A percentile compares a stretch with the other conserved stretches of the same genome.
Conservation (phyloP, 2,329 filamentous ascomycete species). For the Trichoderma sp. region DNA sequence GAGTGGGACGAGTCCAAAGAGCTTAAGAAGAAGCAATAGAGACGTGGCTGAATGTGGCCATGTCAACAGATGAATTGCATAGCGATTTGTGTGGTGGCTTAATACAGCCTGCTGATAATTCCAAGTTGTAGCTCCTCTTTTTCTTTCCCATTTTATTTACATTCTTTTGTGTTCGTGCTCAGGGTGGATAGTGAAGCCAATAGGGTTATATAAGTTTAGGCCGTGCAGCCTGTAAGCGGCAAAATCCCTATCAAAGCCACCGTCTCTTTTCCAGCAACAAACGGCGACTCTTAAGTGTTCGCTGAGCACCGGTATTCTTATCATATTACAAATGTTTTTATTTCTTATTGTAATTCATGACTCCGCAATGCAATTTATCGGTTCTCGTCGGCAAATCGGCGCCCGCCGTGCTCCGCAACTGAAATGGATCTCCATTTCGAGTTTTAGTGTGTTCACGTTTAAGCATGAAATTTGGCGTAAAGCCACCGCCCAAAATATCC, state of each 20-base stretch:
- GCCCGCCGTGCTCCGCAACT: constrained; percentile 19
- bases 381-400: constrained; percentile 22
- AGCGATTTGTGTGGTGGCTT: background rate
- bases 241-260: background rate
- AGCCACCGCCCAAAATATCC: background rate
- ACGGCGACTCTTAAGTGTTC: background rate
- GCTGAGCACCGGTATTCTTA: background rate
- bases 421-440: background rate
- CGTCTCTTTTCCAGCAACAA: background rate
- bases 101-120: background rate
- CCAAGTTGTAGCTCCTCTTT: background rate
- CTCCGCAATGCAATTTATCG: constrained; percentile 10
- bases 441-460: background rate
- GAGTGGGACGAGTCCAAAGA: constrained; percentile 29
- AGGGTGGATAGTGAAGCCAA: background rate
- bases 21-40: constrained; percentile 19
- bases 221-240: background rate
- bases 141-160: background rate
- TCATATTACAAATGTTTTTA: background rate
- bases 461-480: constrained; percentile 16
- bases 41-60: background rate
- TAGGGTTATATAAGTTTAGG: background rate
- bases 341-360: background rate
- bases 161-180: background rate
- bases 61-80: background rate